Conservation (phyloP, 1,284 basidiomycete species). For the Hemileia vastatrix region DNA sequence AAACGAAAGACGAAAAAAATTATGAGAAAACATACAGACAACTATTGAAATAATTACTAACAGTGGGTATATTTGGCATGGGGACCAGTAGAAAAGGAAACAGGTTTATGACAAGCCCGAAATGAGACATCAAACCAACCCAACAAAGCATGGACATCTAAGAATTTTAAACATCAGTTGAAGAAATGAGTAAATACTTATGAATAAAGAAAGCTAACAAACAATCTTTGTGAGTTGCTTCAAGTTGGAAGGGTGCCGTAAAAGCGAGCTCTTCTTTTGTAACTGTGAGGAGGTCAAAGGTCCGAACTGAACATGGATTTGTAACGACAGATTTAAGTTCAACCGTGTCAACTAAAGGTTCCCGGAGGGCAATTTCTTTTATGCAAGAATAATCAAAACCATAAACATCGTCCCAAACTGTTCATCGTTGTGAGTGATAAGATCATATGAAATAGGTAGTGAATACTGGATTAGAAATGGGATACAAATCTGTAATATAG, state of each 20-base stretch:
- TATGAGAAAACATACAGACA: too few relatives aligned
- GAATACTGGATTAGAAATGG: neutral
- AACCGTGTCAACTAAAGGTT: constrained; percentile 96
- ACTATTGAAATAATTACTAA: neutral
- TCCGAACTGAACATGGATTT: constrained; percentile 65
- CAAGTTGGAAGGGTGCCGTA: constrained; percentile 66
- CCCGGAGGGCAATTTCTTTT: constrained; percentile 93
- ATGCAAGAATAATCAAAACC: constrained; percentile 99
- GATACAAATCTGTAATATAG: neutral
- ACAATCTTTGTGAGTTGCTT: constrained; percentile 86
- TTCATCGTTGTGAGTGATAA: neutral
- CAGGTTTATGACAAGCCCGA: constrained; percentile 90
- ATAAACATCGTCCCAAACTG: constrained; percentile 99
- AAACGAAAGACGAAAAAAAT: neutral
- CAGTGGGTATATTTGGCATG: constrained; percentile 58
- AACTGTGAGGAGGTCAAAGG: constrained; percentile 81
- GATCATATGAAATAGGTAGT: neutral
- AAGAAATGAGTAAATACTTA: neutral
- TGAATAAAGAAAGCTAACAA: constrained; percentile 40
- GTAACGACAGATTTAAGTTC: constrained; percentile 85
- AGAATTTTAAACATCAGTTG: neutral
- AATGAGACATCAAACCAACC: constrained; percentile 99
- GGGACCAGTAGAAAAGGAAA: constrained; percentile 88
- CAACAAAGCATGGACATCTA: constrained; percentile 96
- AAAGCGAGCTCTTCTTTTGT: constrained; percentile 94